These are phyloP conservation scores for Podospora sp. DNA, from an alignment of 495 filamentous ascomycete genomes.

Conservation along the genomic window DNA sequence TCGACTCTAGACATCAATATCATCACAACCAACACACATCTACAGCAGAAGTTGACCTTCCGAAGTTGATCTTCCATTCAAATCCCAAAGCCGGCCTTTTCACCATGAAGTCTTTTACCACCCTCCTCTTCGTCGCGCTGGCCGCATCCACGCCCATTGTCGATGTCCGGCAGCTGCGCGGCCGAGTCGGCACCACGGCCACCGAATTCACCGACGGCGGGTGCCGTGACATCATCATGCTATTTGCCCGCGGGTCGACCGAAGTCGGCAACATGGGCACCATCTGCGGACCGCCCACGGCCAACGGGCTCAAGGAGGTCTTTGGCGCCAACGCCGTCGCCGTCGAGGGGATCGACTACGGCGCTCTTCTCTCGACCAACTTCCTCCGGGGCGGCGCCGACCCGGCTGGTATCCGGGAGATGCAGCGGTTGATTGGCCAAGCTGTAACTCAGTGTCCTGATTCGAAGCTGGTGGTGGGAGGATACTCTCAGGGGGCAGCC, in stretches of 20 bases:
- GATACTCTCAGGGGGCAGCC: conserved; percentile 56
- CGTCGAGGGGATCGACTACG: conserved; percentile 40
- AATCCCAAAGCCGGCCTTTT: neutral
- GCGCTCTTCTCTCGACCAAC: conserved; percentile 36
- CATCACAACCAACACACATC: neutral
- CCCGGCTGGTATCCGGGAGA: conserved; percentile 32
- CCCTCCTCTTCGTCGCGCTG: conserved; percentile 14
- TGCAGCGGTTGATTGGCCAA: conserved; percentile 32
- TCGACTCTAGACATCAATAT: neutral
- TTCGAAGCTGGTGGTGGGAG: conserved; percentile 37
- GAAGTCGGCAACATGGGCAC: conserved; percentile 51
- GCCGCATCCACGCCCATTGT: conserved; percentile 10
- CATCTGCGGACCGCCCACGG: conserved; percentile 33
- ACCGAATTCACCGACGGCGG: conserved; percentile 49
- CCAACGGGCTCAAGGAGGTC: conserved; percentile 32
- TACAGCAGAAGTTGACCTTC: no score
- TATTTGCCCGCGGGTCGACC: conserved; percentile 44
- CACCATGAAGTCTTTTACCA: conserved; percentile 14
- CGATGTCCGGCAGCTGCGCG: conserved; percentile 10
- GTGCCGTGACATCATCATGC: conserved; percentile 48
- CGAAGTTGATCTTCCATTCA: neutral
- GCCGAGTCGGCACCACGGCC: conserved; percentile 28
- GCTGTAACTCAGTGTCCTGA: conserved; percentile 34
- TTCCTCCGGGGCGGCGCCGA: conserved; percentile 34
- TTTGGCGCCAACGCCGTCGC: conserved; percentile 30